These are phyloP conservation scores for Leccinum pellstonianum DNA, from an alignment of 768 basidiomycete genomes.

Conservation along the genomic window DNA sequence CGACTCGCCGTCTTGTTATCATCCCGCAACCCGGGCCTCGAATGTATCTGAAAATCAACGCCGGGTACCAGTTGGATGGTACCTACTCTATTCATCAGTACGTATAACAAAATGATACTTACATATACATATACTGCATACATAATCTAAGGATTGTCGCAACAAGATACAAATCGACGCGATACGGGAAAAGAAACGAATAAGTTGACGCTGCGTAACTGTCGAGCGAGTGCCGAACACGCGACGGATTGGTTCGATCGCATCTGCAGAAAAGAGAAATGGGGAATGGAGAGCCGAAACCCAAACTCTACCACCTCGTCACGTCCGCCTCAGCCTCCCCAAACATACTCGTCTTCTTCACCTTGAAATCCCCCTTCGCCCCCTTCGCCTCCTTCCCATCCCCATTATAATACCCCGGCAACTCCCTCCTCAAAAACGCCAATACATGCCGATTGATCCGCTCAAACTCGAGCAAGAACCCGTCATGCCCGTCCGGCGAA, in stretches of 20 bases:
- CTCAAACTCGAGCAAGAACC: conserved; percentile 95
- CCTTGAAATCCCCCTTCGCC: conserved; percentile 52
- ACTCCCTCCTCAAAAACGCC: conserved; percentile 65
- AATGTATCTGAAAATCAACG: too few species aligned
- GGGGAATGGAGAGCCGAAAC: neutral
- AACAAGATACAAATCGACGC: neutral
- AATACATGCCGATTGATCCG: conserved; percentile 81
- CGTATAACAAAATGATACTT: neutral
- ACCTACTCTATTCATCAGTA: neutral
- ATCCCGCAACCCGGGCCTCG: too few species aligned
- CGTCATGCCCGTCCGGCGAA: conserved; percentile 92
- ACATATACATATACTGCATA: neutral
- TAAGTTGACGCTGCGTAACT: neutral
- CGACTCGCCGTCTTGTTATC: too few species aligned
- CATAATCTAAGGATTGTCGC: neutral
- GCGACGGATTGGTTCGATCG: too few species aligned
- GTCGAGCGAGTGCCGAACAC: too few species aligned
- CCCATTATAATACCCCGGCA: conserved; percentile 62
- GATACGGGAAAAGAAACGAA: neutral
- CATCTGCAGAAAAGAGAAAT: too few species aligned
- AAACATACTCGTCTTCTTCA: conserved; percentile 93
- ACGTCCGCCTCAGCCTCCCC: conserved; percentile 97
- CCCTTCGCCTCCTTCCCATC: conserved; percentile 4
- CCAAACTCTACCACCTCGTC: conserved; percentile 64
- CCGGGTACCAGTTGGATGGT: conserved; percentile 17